phyloP scores from a whole-genome alignment of 441 rosid species.

The Adansonia gregorii region DNA sequence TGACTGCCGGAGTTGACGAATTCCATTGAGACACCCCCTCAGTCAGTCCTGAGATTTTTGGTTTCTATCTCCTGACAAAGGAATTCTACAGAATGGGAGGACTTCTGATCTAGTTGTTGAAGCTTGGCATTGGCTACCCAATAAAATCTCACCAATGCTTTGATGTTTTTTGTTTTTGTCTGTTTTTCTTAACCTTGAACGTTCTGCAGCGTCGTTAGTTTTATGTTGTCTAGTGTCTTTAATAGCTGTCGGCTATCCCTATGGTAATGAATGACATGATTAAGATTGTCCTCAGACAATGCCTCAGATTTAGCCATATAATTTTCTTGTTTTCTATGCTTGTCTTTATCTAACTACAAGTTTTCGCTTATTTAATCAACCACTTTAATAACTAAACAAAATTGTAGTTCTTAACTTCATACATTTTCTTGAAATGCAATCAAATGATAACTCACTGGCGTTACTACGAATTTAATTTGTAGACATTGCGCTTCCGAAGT shows the following conservation, averaged over 20 bases:
- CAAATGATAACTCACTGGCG: no score
- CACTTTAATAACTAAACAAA: background rate
- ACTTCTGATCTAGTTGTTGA: background rate
- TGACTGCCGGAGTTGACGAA: constrained; percentile 27
- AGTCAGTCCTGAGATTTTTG: background rate
- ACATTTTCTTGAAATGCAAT: no score
- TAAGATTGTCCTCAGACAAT: background rate
- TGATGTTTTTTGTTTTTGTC: background rate
- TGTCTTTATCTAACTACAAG: background rate
- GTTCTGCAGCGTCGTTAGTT: background rate
- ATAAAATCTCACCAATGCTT: background rate
- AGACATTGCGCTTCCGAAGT: no score
- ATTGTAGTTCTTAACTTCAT: background rate
- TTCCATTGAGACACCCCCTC: constrained; percentile 25
- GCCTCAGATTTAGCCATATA: background rate
- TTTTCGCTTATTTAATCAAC: background rate
- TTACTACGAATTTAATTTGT: no score
- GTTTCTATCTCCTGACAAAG: no score
- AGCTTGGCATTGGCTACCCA: background rate
- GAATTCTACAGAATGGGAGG: background rate
- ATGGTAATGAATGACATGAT: background rate
- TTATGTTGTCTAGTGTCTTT: background rate
- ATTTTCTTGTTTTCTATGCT: background rate
- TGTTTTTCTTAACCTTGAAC: background rate
- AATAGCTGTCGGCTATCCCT: background rate